Evolutionary conservation across 1,139 yeast species (phyloP).

Genomic region (Torulaspora pretoriensis): DNA sequence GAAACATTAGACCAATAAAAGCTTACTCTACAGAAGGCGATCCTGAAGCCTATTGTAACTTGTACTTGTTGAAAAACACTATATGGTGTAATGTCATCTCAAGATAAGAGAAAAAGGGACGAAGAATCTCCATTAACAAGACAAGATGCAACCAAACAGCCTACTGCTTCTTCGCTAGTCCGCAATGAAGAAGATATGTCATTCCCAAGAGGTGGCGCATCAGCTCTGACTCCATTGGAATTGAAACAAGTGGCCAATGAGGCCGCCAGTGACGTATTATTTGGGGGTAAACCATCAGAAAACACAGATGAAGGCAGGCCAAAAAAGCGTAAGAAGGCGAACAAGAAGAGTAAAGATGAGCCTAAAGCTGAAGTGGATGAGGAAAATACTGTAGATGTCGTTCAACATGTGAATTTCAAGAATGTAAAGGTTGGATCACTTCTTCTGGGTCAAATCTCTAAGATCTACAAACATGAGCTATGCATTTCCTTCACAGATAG

Average conservation of each 20-base stretch:
- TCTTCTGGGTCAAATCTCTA: constrained; percentile 70
- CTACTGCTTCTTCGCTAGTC: constrained; percentile 35
- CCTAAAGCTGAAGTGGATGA: constrained; percentile 12
- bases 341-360: constrained; percentile 23
- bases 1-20: neutral
- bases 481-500: constrained; percentile 78
- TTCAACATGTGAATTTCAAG: constrained; percentile 61
- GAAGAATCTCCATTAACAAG: constrained; percentile 40
- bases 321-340: constrained; percentile 40
- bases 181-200: constrained; percentile 51
- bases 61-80: neutral
- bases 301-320: constrained; percentile 34
- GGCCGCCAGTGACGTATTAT: constrained; percentile 81
- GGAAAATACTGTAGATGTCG: constrained; percentile 34
- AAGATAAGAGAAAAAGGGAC: constrained; percentile 39
- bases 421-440: constrained; percentile 64
- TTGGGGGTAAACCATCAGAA: constrained; percentile 44
- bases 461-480: constrained; percentile 59
- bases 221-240: constrained; percentile 83
- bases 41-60: neutral
- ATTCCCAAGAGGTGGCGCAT: constrained; percentile 94
- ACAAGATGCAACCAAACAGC: constrained; percentile 38
- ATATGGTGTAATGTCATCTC: constrained; percentile 8
- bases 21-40: neutral
- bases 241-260: constrained; percentile 90